Conservation (phyloP, 2,329 filamentous ascomycete genomes). For the Samsoniella hepiali region DNA sequence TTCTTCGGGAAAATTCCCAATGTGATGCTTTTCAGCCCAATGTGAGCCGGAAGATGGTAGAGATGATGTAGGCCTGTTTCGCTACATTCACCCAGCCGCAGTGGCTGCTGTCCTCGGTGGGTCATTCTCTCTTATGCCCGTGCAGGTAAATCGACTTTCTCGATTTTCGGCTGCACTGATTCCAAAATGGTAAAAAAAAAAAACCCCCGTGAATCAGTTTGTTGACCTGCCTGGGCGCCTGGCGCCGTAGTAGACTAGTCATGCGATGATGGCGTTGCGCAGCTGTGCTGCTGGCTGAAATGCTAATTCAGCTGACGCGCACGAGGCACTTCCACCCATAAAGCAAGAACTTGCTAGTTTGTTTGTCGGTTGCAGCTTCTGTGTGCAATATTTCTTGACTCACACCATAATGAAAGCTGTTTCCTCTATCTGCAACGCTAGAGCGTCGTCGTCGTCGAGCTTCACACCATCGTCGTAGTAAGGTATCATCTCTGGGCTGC, state of each 20-base stretch:
- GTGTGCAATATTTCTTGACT: background rate
- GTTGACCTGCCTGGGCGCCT: background rate
- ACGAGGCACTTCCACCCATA: too few relatives aligned
- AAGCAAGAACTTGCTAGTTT: background rate
- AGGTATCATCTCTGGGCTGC: conserved; percentile 9
- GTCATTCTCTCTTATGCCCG: background rate
- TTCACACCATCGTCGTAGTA: conserved; percentile 6
- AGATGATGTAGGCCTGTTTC: background rate
- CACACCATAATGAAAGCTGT: conserved; percentile 13
- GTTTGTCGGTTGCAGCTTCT: background rate
- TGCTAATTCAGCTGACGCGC: background rate
- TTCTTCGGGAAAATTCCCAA: background rate
- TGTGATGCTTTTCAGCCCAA: background rate
- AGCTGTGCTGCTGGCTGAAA: background rate
- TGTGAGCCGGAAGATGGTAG: background rate
- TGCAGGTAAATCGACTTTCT: background rate
- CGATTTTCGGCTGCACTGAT: background rate
- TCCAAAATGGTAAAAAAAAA: background rate
- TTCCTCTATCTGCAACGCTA: background rate
- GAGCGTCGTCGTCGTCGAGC: conserved; percentile 5
- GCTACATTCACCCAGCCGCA: background rate
- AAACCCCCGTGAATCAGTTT: background rate
- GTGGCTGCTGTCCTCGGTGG: background rate
- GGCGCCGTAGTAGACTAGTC: too few relatives aligned
- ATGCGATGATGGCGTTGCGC: background rate